phyloP scores from a whole-genome alignment of 257 asterid genomes.

The Nicotiana attenuata region DNA sequence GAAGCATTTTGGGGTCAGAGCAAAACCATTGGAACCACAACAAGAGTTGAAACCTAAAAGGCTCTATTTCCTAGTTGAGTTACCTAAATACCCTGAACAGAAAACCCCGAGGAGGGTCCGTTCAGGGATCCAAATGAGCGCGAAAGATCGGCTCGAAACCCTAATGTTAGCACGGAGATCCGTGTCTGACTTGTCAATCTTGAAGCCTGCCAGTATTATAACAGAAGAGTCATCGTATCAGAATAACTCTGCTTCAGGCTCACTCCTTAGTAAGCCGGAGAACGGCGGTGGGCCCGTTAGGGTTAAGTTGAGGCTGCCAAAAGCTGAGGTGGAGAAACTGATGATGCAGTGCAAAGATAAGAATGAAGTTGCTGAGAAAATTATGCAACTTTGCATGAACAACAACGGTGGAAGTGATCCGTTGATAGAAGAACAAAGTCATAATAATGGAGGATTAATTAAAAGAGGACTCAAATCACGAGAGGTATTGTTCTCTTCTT shows the following conservation, averaged over 20 bases:
- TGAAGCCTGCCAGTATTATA: conserved; percentile 50
- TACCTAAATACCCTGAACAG: conserved; percentile 56
- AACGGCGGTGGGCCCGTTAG: conserved; percentile 31
- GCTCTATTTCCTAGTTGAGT: conserved; percentile 70
- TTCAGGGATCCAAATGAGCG: conserved; percentile 90
- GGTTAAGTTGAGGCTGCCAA: conserved; percentile 63
- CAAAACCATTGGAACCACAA: conserved; percentile 76
- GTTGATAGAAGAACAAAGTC: not conserved
- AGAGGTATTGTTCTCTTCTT: conserved; percentile 41
- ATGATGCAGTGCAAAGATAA: conserved; percentile 65
- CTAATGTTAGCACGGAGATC: conserved; percentile 79
- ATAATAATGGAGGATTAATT: conserved; percentile 15
- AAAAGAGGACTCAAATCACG: conserved; percentile 41
- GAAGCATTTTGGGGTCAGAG: conserved; percentile 69
- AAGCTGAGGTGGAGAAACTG: conserved; percentile 69
- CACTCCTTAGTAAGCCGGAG: not conserved
- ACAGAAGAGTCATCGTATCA: not conserved
- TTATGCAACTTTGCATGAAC: conserved; percentile 47
- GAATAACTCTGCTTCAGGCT: not conserved
- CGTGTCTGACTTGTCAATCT: conserved; percentile 54
- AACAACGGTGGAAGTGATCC: not conserved
- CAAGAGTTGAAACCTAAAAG: conserved; percentile 62
- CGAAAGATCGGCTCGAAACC: conserved; percentile 89
- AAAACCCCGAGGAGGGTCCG: conserved; percentile 57
- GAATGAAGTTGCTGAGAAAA: conserved; percentile 59